A percentile compares a stretch with the other conserved stretches of the same genome.
Evolutionary conservation across 495 filamentous ascomycete species (phyloP).

Genomic region (Podospora tetraspora): DNA sequence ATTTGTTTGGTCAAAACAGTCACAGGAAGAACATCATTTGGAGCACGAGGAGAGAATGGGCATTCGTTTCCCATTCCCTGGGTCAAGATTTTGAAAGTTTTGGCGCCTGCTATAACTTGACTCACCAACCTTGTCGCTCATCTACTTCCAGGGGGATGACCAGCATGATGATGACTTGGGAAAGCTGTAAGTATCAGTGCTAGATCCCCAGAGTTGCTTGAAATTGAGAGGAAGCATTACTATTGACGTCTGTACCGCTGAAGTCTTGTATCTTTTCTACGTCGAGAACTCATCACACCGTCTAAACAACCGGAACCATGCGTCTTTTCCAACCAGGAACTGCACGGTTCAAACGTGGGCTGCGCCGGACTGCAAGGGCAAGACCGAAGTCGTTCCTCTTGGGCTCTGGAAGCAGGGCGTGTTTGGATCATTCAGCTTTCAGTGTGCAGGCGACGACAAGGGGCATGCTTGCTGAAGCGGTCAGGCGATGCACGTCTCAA

Average conservation of each 20-base stretch:
- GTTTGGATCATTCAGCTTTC: neutral
- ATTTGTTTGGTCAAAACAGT: no score
- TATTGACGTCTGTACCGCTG: no score
- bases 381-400: neutral
- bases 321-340: neutral
- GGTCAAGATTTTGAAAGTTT: no score
- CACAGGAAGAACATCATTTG: no score
- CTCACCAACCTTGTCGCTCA: neutral
- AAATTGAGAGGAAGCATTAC: no score
- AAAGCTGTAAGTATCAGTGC: neutral
- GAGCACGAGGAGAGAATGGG: neutral
- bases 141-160: neutral
- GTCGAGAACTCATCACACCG: neutral
- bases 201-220: no score
- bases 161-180: neutral
- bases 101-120: neutral
- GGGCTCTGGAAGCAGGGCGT: neutral
- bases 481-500: no score
- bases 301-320: neutral
- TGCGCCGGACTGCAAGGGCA: neutral
- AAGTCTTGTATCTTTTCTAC: no score
- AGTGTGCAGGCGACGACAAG: neutral
- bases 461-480: no score
- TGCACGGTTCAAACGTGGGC: neutral
- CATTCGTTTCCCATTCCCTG: neutral